phyloP scores from a whole-genome alignment of 495 filamentous ascomycete species.

The Staphylotrichum longicolle region DNA sequence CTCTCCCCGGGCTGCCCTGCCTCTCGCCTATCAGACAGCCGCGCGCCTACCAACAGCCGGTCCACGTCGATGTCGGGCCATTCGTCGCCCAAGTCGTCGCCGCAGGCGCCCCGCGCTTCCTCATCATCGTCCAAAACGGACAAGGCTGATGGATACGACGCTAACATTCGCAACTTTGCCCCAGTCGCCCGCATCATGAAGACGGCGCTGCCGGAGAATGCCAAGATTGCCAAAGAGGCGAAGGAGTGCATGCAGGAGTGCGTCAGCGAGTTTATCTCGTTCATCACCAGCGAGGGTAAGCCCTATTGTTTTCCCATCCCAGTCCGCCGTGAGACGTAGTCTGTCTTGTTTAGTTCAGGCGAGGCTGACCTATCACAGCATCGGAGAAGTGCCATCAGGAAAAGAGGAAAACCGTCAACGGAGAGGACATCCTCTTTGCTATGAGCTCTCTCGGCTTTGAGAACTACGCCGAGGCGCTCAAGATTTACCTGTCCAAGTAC shows the following conservation, averaged over 20 bases:
- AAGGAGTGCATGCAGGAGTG: constrained; percentile 99
- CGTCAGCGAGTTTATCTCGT: constrained; percentile 99
- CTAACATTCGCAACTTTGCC: constrained; percentile 86
- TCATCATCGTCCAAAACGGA: constrained; percentile 43
- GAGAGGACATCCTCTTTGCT: constrained; percentile 96
- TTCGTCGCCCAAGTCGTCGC: constrained; percentile 48
- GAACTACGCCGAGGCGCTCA: constrained; percentile 96
- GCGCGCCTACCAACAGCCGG: constrained; percentile 34
- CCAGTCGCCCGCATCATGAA: constrained; percentile 99
- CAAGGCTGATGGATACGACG: constrained; percentile 59
- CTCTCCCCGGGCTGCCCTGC: constrained; percentile 18
- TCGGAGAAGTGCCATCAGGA: constrained; percentile 99
- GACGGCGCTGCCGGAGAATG: constrained; percentile 91
- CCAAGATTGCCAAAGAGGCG: constrained; percentile 98
- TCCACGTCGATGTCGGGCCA: constrained; percentile 51
- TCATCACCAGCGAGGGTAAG: constrained; percentile 97
- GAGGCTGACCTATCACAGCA: constrained; percentile 56
- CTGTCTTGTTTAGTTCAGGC: constrained; percentile 16
- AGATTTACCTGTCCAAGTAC: constrained; percentile 97
- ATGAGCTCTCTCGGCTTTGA: constrained; percentile 99
- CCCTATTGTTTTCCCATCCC: constrained; percentile 5
- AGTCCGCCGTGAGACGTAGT: constrained; percentile 17
- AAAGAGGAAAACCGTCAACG: constrained; percentile 98
- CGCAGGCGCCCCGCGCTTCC: constrained; percentile 41
- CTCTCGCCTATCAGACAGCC: constrained; percentile 44